These are phyloP conservation scores for Rutstroemia sp. DNA, from an alignment of 2,329 filamentous ascomycete species.

Conservation along the genomic window DNA sequence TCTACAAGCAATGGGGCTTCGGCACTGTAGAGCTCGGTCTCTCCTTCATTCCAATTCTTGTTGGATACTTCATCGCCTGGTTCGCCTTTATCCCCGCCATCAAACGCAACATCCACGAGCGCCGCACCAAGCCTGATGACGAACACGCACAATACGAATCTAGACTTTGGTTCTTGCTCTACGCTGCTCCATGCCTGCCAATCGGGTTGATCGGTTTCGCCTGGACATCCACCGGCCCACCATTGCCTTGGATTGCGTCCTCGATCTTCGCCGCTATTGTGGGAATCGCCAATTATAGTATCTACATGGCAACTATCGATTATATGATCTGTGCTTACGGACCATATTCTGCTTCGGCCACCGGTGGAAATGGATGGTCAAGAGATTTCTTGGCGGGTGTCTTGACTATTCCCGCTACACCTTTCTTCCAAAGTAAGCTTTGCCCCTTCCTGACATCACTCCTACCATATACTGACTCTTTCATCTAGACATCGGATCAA, in stretches of 20 bases:
- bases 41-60: slow-evolving; percentile 56
- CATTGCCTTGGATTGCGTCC: slow-evolving; percentile 60
- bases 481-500: slow-evolving; percentile 42
- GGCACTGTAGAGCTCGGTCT: slow-evolving; percentile 48
- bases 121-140: slow-evolving; percentile 41
- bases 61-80: slow-evolving; percentile 60
- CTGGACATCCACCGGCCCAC: slow-evolving; percentile 57
- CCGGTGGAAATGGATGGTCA: slow-evolving; percentile 68
- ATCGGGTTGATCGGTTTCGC: slow-evolving; percentile 66
- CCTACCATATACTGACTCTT: neutral
- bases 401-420: slow-evolving; percentile 59
- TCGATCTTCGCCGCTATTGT: slow-evolving; percentile 59
- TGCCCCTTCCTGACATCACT: neutral
- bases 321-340: slow-evolving; percentile 74
- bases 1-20: slow-evolving; percentile 63
- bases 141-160: slow-evolving; percentile 62
- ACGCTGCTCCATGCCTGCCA: slow-evolving; percentile 50
- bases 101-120: slow-evolving; percentile 44
- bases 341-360: slow-evolving; percentile 65
- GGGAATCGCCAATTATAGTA: slow-evolving; percentile 64
- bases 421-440: slow-evolving; percentile 46
- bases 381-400: slow-evolving; percentile 68
- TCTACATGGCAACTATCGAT: slow-evolving; percentile 72
- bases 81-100: slow-evolving; percentile 51
- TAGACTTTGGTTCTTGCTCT: slow-evolving; percentile 59